phyloP scores from a whole-genome alignment of 202 grass and related monocot species.

The Eragrostis tef region DNA sequence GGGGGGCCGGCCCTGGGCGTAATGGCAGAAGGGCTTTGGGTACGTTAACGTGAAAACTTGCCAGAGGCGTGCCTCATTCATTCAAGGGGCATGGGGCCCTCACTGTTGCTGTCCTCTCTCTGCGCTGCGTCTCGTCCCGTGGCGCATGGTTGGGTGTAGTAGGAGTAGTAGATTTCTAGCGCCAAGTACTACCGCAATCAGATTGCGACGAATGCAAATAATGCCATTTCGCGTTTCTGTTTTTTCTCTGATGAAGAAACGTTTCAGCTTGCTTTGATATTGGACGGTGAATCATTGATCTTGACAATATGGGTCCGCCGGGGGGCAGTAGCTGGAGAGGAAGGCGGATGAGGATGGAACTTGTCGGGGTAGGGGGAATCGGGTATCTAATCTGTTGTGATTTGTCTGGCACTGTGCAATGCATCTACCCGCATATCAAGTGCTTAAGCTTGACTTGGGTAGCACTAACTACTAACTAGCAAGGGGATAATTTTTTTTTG shows the following conservation, averaged over 20 bases:
- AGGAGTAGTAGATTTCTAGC: conserved; percentile 5
- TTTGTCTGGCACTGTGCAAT: conserved; percentile 9
- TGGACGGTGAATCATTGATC: neutral
- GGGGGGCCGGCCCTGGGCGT: conserved; percentile 26
- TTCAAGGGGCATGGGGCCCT: neutral
- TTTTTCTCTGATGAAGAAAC: too few relatives aligned
- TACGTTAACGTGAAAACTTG: conserved; percentile 1
- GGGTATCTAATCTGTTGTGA: conserved; percentile 15
- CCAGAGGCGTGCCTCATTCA: neutral
- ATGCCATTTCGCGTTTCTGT: neutral
- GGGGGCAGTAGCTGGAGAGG: conserved; percentile 12
- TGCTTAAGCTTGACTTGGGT: neutral
- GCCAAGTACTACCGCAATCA: conserved; percentile 35
- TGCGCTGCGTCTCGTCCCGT: neutral
- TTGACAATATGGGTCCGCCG: neutral
- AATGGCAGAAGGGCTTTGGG: conserved; percentile 26
- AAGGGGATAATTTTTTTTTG: too few relatives aligned
- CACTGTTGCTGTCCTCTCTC: neutral
- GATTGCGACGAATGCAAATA: conserved; percentile 20
- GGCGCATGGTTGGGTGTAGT: neutral
- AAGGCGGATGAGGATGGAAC: conserved; percentile 20
- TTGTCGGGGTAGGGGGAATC: conserved; percentile 43
- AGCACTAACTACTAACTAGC: too few relatives aligned
- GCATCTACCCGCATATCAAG: neutral
- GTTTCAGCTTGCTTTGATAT: neutral